Base-by-base conservation (phyloP, 2,329 filamentous ascomycete genomes). In the Cercospora citrullina region DNA sequence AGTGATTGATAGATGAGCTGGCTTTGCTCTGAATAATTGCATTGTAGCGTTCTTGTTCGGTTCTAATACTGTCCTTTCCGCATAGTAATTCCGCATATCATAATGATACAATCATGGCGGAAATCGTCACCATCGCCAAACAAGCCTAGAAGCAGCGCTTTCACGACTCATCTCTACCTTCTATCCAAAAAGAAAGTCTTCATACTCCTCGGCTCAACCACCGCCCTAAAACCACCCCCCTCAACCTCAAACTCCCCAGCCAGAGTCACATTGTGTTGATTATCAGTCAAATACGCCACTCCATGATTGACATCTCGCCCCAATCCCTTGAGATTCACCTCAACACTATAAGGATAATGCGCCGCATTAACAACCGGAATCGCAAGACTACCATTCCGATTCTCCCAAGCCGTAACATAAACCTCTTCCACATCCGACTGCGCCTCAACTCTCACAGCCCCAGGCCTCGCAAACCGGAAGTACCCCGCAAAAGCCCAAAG, bases 381-480 rank as follows among this genome's bases (percentile, higher is more conserved):
- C 23, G 53, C 53, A 2, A 57, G 1, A 28, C 23, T 57, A 6
- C 53, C 53, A 30, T 57, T 57, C 14, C 16, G 12, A 18, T 57
- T 57, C 53, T 57, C 53, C 53, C 53, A 57, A 31, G 53, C 53
- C 23, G 53, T 57, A 26, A 57, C 53, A 31, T 57, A 57, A 16
- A 57, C 53, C 53, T 57, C 53, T 23, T 57, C 53, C 14, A 57
- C 53, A 57, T 57, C 53, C 3, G 53, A 28, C 4, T 12, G 3
- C 5, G 53, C 53, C 28, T 57, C 53, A 18, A 57, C 53, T 57
- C 53, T 18, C n/a, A 57, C 53, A 28, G 53, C 53, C 1, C 53
- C 53, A 0, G 26, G 53, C 23, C 53, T 18, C 12, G 53, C 53
- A 31, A 57, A 57, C 3, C 53, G 53, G 2, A 57, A 57, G 10